A percentile compares a stretch with the other conserved stretches of the same genome.
Evolutionary conservation across 805 yeast genomes (phyloP).

Genomic region (Candida sonorensis): DNA sequence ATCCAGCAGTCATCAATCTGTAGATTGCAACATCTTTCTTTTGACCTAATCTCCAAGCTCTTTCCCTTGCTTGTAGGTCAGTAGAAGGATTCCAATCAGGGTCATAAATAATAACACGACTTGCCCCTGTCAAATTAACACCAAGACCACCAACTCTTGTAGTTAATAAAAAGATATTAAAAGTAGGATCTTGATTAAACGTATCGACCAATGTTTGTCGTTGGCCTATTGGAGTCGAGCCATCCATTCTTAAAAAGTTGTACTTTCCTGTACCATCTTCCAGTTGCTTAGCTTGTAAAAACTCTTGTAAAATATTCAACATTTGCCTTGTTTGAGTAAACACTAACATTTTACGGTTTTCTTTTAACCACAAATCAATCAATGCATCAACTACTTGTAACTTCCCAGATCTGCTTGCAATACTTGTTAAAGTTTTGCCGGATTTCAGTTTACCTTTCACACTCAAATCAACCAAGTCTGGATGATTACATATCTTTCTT

Average conservation of each 20-base stretch:
- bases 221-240: constrained; percentile 71
- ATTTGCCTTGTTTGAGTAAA: constrained; percentile 93
- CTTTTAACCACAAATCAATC: constrained; percentile 65
- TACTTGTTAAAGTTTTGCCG: constrained; percentile 5
- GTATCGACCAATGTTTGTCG: constrained; percentile 77
- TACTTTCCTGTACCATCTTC: constrained; percentile 21
- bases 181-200: constrained; percentile 58
- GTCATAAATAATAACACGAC: constrained; percentile 86
- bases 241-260: constrained; percentile 83
- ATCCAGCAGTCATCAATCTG: constrained; percentile 87
- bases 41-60: constrained; percentile 97
- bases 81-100: constrained; percentile 99
- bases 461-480: constrained; percentile 63
- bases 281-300: constrained; percentile 37
- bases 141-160: constrained; percentile 97
- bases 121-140: constrained; percentile 90
- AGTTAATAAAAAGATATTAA: constrained; percentile 70
- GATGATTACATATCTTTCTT: constrained; percentile 94
- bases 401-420: constrained; percentile 70
- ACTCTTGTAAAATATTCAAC: constrained; percentile 78
- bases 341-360: constrained; percentile 73
- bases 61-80: constrained; percentile 91
- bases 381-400: constrained; percentile 81
- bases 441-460: constrained; percentile 22
- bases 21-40: constrained; percentile 87